These are phyloP conservation scores for Phytophthora citricola DNA, from an alignment of 352 stramenopile species.

Conservation along the genomic window DNA sequence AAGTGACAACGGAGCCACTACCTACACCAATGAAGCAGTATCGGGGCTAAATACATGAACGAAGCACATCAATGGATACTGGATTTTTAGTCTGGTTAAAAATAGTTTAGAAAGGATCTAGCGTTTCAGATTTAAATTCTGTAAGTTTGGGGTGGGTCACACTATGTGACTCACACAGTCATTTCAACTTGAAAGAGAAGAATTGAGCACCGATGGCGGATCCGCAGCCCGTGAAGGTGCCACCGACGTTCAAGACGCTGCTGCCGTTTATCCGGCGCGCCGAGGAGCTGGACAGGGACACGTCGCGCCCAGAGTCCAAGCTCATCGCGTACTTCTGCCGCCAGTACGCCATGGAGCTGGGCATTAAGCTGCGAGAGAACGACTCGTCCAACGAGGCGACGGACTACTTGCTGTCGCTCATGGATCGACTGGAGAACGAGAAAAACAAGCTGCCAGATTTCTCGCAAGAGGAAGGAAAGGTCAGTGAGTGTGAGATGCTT, in stretches of 20 bases:
- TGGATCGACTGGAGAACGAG: conserved; percentile 93
- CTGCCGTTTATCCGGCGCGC: conserved; percentile 94
- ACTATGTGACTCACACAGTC: too few species aligned
- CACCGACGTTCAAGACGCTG: conserved; percentile 94
- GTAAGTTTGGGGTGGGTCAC: too few species aligned
- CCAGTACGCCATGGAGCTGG: conserved; percentile 90
- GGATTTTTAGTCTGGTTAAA: conserved; percentile 19
- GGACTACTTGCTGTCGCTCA: conserved; percentile 89
- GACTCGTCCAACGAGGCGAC: conserved; percentile 83
- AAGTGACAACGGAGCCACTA: conserved; percentile 71
- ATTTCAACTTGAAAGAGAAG: not conserved
- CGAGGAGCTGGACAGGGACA: conserved; percentile 95
- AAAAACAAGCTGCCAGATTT: conserved; percentile 92
- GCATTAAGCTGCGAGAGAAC: conserved; percentile 88
- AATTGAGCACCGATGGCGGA: conserved; percentile 49
- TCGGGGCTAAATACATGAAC: conserved; percentile 3
- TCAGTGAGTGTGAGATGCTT: conserved; percentile 34
- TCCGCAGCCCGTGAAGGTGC: conserved; percentile 78
- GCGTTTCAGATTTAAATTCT: too few species aligned
- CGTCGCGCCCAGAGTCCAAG: conserved; percentile 90
- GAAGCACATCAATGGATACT: not conserved
- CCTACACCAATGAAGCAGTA: conserved; percentile 41
- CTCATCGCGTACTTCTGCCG: conserved; percentile 96
- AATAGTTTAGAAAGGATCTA: not conserved
- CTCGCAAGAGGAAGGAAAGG: conserved; percentile 91